phyloP scores from a whole-genome alignment of 192 early-diverging fungal genomes.

The Coemansia sp. region DNA sequence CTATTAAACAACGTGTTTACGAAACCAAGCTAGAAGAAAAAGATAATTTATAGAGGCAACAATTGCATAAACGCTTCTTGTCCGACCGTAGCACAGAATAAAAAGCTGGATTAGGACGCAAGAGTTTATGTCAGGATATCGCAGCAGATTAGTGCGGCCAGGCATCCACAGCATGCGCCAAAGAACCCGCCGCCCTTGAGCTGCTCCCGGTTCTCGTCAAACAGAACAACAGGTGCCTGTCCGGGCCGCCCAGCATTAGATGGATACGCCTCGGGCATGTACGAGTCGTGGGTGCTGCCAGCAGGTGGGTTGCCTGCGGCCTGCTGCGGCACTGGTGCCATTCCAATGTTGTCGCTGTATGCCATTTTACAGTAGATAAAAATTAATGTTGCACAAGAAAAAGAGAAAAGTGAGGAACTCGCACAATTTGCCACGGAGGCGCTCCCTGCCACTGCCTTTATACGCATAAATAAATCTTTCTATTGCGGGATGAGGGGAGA shows the following conservation, averaged over 20 bases:
- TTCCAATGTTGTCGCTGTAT: not conserved
- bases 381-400: not conserved
- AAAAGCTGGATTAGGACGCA: not conserved
- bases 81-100: not conserved
- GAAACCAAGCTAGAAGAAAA: not conserved
- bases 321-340: not conserved
- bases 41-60: too few species aligned
- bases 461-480: not conserved
- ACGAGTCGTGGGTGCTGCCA: not conserved
- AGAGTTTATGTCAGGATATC: not conserved
- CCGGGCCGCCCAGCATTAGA: not conserved
- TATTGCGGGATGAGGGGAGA: not conserved
- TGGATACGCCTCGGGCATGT: not conserved
- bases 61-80: not conserved
- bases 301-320: not conserved
- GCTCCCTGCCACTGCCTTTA: not conserved
- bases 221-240: slow-evolving; percentile 1
- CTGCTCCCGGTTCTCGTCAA: not conserved
- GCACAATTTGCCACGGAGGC: not conserved
- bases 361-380: not conserved
- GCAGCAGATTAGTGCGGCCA: slow-evolving; percentile 1
- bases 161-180: not conserved
- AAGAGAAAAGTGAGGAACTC: not conserved
- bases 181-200: slow-evolving; percentile 10
- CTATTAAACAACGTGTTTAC: not conserved